Base-by-base conservation (phyloP, 805 yeast species). In the Clavispora phyllophila region DNA sequence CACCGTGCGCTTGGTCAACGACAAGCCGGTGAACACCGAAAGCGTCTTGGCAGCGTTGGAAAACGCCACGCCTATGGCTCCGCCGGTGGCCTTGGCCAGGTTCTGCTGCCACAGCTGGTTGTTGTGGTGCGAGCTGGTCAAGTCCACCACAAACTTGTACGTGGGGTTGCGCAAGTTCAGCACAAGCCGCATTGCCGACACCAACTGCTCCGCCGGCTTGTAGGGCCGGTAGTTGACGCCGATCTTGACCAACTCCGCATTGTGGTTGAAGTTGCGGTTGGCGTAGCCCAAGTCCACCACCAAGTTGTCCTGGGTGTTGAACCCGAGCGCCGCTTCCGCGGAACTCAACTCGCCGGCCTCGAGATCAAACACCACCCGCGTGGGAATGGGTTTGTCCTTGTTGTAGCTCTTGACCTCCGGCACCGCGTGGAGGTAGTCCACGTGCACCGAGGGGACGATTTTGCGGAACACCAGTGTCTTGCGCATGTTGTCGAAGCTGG, bases 1-100 rank as follows among this genome's bases (percentile, higher is more conserved):
- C 14, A 84, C 60, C 4, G 79, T 72, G 49, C 93, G 71, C 56
- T 77, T 76, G 2, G 73, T 67, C 13, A 82, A 65, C 15, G 82
- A 75, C n/a, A 84, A 51, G 6, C 95, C 96, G 12, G 69, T 55
- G 23, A 67, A 49, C 12, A 56, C 31, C 20, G 55, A 41, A 39
- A 74, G 49, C 5, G 63, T 61, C 6, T 54, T 52, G 2, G 45
- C 44, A 28, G 49, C 50, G 45, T 44, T 48, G 37, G 37, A 13
- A 51, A 66, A 65, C 56, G 72, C 66, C 48, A 72, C 63, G 35
- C 87, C 88, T n/a, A 76, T 57, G 23, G 61, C 51, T 9, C 78
- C 78, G 17, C 79, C 77, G 9, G 71, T 63, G 9, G 72, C 56
- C 35, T 83, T 81, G 43, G 79, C 79, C 26, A 80, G 76, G 27